phyloP scores from a whole-genome alignment of 2,329 filamentous ascomycete genomes.

The Tolypocladium endophyticum region DNA sequence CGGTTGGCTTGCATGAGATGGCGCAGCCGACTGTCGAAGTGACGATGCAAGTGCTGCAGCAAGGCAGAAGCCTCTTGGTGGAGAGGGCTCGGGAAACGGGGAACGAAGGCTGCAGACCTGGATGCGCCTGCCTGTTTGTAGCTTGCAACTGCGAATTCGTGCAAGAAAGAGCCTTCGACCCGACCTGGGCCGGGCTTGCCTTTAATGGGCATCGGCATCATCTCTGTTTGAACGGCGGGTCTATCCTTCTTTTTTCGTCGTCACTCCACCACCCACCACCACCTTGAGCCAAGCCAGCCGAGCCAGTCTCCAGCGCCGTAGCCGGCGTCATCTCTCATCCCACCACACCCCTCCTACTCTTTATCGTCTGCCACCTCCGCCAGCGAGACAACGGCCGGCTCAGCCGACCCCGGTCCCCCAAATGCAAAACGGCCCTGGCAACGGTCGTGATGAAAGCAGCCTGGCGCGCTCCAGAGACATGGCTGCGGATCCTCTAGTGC shows the following conservation, averaged over 20 bases:
- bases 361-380: not conserved
- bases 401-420: not conserved
- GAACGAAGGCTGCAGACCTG: not conserved
- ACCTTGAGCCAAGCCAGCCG: not conserved
- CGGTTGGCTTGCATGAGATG: not conserved
- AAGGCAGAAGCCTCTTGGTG: not conserved
- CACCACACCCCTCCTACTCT: not conserved
- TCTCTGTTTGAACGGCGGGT: not conserved
- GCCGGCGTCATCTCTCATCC: not conserved
- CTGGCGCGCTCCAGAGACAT: not conserved
- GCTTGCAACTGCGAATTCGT: not conserved
- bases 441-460: not conserved
- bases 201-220: not conserved
- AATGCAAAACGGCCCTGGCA: not conserved
- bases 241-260: not conserved
- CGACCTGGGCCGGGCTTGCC: not conserved
- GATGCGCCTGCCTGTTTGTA: not conserved
- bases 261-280: not conserved
- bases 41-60: not conserved
- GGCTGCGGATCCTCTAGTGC: not conserved
- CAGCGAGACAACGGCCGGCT: not conserved
- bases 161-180: not conserved
- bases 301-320: not conserved
- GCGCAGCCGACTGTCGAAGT: not conserved
- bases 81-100: not conserved